Base-by-base conservation (phyloP, 2,329 filamentous ascomycete species). In the Talaromyces sp. region DNA sequence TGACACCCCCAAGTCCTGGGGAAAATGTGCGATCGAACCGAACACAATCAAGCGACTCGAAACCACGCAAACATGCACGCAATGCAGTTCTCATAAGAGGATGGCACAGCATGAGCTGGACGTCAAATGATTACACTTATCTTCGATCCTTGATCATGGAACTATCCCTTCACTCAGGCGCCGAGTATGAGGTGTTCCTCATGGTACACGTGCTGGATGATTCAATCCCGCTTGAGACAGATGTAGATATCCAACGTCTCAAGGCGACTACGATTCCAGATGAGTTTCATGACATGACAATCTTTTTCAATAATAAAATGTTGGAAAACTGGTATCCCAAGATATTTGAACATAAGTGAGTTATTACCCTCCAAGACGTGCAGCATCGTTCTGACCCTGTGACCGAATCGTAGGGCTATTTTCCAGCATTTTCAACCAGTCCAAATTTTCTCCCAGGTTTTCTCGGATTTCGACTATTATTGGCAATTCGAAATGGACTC, bases 91-190 rank as follows among this genome's bases (percentile, higher is more conserved):
- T 97, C 1, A 83, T 97, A 26, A 85, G 93, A 26, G 89, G 89
- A 54, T 96, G 90, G 90, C 86, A 88, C 65, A 89, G 89, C 66
- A 95, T 89, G 66, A 68, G 84, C 7, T 97, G 91, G 81, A 86
- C 86, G 11, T 84, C 89, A 46, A 89, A 96, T 68, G 90, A 95
- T 69, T 81, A 93, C 54, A 85, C 92, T 74, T 91, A 91, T 68
- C 75, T 96, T 29, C 87, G 93, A 29, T 88, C 92, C 31, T 85
- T 96, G 74, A 91, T 96, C 69, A 85, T 88, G 21, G 93, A 96
- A 73, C 78, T 93, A 4, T 83, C 86, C 9, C 76, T 93, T 56
- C 82, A 84, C 59, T 89, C 89, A 0, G 88, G 89, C 17, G 88
- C 86, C 31, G 89, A 93, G 70, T 92, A 92, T 67, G 81, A 84